Base-by-base conservation (phyloP, 2,329 filamentous ascomycete species). In the Coniella lustricola region DNA sequence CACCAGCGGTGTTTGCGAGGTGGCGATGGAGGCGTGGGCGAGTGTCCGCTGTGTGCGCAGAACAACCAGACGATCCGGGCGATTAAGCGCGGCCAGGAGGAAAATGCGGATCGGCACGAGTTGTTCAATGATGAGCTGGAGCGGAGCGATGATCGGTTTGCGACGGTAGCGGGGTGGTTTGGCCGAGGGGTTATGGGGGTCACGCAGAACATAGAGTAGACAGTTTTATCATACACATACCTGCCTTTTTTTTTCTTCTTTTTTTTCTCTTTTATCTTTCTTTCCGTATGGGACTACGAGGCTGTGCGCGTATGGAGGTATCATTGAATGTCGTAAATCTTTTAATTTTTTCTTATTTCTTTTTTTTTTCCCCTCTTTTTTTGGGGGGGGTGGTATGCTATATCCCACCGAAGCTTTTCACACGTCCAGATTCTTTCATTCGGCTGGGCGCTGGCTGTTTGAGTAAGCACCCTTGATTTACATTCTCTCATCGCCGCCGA, bases 151-250 rank as follows among this genome's bases (percentile, higher is more conserved):
- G 90, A 95, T 66, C 77, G 87, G 45, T 96, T 97, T 65, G 86
- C 81, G n/a, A 91, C 89, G 2, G 79, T 97, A 48, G 88, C 89
- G 52, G 89, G 95, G 62, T 98, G 93, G 80, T 97, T 95, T 73
- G 91, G 90, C 1, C 74, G 90, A 49, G 91, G 93, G 1, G 90
- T 97, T 3, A 95, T 97, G 90, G 78, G 75, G 21, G 73, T 61
- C 16, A 62, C 65, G 48, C 50, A 50, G 51, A 64, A 58, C 52
- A 52, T 62, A 38, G 65, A 70, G 50, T 60, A 39, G 54, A 33
- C 35, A 18, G 5, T 25, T 16, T n/a, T n/a, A n/a, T n/a, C n/a
- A n/a, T n/a, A n/a, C n/a, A n/a, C n/a, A n/a, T n/a, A n/a, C n/a
- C n/a, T n/a, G n/a, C n/a, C n/a, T n/a, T n/a, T n/a, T n/a, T n/a